Evolutionary conservation across 306 rosid species (phyloP).

Genomic region (Malus sylvestris): DNA sequence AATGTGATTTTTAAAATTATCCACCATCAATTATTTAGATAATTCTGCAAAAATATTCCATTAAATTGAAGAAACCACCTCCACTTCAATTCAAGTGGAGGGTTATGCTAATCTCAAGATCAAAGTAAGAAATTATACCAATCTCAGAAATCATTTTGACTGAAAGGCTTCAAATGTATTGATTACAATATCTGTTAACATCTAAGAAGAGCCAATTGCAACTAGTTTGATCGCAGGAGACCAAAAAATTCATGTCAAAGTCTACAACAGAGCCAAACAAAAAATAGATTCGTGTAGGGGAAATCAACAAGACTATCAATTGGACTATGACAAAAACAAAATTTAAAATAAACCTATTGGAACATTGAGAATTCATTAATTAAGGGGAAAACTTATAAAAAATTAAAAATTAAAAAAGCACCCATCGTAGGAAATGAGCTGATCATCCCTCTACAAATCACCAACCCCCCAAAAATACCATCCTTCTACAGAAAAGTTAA

Average conservation of each 20-base stretch:
- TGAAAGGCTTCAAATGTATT: too few relatives aligned
- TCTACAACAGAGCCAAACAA: background rate
- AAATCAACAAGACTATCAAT: background rate
- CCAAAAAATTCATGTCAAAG: too few relatives aligned
- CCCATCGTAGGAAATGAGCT: slow-evolving; percentile 33
- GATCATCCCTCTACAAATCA: slow-evolving; percentile 52
- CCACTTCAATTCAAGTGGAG: too few relatives aligned
- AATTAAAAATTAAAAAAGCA: slow-evolving; percentile 13
- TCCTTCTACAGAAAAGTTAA: slow-evolving; percentile 36
- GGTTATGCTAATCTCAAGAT: too few relatives aligned
- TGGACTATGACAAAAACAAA: background rate
- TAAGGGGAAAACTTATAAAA: slow-evolving; percentile 1
- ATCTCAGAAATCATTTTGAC: too few relatives aligned
- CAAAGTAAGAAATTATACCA: too few relatives aligned
- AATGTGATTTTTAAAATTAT: accelerated
- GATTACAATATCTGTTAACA: too few relatives aligned
- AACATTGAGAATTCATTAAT: slow-evolving; percentile 7
- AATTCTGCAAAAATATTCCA: too few relatives aligned
- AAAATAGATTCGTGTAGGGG: background rate
- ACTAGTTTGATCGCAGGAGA: background rate
- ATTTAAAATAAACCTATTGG: background rate
- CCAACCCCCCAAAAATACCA: slow-evolving; percentile 33
- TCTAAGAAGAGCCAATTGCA: background rate
- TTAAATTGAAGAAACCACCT: too few relatives aligned
- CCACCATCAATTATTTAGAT: too few relatives aligned